Percentiles rank a stretch among this genome's conserved stretches.
Evolutionary conservation across 495 filamentous ascomycete species (phyloP).

Genomic region (Aspergillus taichungensis): DNA sequence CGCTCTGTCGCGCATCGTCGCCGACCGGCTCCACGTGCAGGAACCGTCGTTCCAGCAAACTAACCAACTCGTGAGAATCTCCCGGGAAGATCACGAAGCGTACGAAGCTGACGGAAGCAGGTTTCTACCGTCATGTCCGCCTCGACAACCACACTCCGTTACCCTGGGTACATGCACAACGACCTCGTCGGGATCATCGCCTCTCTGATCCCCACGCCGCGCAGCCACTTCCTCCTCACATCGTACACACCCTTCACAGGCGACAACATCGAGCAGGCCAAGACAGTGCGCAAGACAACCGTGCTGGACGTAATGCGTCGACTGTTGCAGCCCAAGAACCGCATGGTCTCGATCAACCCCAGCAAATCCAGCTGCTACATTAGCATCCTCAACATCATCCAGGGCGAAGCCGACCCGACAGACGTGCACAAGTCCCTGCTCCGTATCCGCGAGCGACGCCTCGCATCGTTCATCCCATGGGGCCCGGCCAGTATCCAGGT

Average conservation of each 20-base stretch:
- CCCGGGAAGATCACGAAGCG: background rate
- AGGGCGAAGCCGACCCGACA: slow-evolving; percentile 93
- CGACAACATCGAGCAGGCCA: slow-evolving; percentile 90
- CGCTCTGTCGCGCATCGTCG: slow-evolving; percentile 85
- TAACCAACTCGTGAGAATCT: slow-evolving; percentile 67
- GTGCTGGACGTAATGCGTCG: slow-evolving; percentile 96
- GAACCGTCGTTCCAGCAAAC: slow-evolving; percentile 94
- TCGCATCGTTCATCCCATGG: slow-evolving; percentile 98
- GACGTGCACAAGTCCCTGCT: slow-evolving; percentile 96
- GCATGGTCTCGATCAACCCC: slow-evolving; percentile 95
- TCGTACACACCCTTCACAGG: slow-evolving; percentile 96
- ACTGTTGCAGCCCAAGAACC: slow-evolving; percentile 92
- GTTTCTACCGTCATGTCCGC: slow-evolving; percentile 98
- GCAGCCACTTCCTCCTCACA: slow-evolving; percentile 96
- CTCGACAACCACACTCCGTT: slow-evolving; percentile 88
- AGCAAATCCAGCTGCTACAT: slow-evolving; percentile 98
- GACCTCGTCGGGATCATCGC: slow-evolving; percentile 95
- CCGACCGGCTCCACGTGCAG: slow-evolving; percentile 87
- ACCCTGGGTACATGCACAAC: slow-evolving; percentile 99
- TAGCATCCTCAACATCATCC: slow-evolving; percentile 96
- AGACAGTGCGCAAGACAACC: slow-evolving; percentile 94
- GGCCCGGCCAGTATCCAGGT: slow-evolving; percentile 98
- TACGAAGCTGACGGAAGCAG: slow-evolving; percentile 15
- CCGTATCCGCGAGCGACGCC: slow-evolving; percentile 84
- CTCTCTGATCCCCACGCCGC: slow-evolving; percentile 88